These are phyloP conservation scores for Kwoniella mangroviensis DNA, from an alignment of 768 basidiomycete genomes.

Conservation along the genomic window DNA sequence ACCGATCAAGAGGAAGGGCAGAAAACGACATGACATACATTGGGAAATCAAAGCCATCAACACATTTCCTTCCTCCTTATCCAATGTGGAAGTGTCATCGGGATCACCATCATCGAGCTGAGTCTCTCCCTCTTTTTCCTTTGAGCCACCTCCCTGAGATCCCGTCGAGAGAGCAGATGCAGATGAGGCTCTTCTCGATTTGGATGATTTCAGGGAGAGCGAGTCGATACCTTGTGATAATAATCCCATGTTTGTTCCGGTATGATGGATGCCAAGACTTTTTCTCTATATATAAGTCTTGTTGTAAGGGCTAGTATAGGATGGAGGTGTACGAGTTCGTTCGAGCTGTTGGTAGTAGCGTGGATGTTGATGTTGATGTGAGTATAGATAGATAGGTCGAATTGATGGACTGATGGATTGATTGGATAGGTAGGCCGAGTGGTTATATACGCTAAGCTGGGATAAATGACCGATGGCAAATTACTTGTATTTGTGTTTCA, in stretches of 20 bases:
- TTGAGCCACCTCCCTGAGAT: not conserved
- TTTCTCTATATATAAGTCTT: not conserved
- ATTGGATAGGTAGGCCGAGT: not conserved
- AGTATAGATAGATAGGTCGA: no score
- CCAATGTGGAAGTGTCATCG: conserved; percentile 89
- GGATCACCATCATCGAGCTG: conserved; percentile 80
- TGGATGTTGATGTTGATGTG: not conserved
- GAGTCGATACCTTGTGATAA: conserved; percentile 36
- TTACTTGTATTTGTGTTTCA: not conserved
- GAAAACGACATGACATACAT: conserved; percentile 64
- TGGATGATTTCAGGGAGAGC: conserved; percentile 30
- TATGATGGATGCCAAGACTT: conserved; percentile 10
- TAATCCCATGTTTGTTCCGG: conserved; percentile 33
- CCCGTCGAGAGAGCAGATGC: conserved; percentile 18
- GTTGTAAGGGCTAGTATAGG: no score
- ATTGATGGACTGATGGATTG: no score
- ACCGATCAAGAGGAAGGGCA: no score
- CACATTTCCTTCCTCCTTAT: conserved; percentile 91
- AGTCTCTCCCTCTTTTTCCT: conserved; percentile 58
- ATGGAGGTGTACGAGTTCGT: no score
- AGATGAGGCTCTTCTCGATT: conserved; percentile 24
- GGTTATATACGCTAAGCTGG: not conserved
- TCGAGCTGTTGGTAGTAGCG: not conserved
- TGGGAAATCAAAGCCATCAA: conserved; percentile 86
- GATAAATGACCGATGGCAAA: not conserved